Evolutionary conservation across 225 moss, liverwort and hornwort species (phyloP), one percentile per base, ranked within the genome.

Genomic region (Lunularia cruciata): DNA sequence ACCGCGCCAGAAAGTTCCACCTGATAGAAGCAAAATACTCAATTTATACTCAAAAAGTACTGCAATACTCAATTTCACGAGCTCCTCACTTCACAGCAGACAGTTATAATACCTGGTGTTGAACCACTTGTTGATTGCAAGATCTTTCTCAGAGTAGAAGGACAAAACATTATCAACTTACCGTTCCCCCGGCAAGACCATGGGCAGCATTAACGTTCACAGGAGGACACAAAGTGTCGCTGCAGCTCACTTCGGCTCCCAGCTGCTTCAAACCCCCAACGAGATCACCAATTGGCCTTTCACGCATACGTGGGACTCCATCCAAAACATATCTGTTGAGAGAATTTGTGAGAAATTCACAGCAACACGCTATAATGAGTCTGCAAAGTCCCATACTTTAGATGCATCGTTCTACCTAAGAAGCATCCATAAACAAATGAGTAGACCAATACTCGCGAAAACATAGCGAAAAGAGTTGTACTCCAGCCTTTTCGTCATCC

Each of bases 141-240:
- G 43, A 15, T 43, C 15, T 43, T n/a, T n/a, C n/a, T n/a, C n/a
- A n/a, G n/a, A n/a, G n/a, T n/a, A n/a, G n/a, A n/a, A 5, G 15
- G 3, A 20, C 40, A 60, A 15, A 13, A 59, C 2, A 32, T 26
- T 30, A 26, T 37, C 18, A n/a, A 39, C 56, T 39, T 82, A 96
- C 96, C 81, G 80, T 92, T 85, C 96, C 96, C 20, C 96, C 96
- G 13, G 90, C 86, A 65, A 93, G 83, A 12, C 92, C 92, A 37
- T 80, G 83, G 57, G 89, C 89, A 27, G 96, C 90, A 76, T 92
- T 78, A 5, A 98, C 89, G 51, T 68, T 63, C 38, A 98, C 96
- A 75, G 96, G 96, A 16, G 96, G 96, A 28, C 96, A 98, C 32
- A 79, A 80, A 0, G 96, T 87, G 57, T 84, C 80, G 20, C 77